A percentile compares a stretch with the other conserved stretches of the same genome.
Conservation (phyloP, 2,329 filamentous ascomycete species). For the Penicillium thymicola region DNA sequence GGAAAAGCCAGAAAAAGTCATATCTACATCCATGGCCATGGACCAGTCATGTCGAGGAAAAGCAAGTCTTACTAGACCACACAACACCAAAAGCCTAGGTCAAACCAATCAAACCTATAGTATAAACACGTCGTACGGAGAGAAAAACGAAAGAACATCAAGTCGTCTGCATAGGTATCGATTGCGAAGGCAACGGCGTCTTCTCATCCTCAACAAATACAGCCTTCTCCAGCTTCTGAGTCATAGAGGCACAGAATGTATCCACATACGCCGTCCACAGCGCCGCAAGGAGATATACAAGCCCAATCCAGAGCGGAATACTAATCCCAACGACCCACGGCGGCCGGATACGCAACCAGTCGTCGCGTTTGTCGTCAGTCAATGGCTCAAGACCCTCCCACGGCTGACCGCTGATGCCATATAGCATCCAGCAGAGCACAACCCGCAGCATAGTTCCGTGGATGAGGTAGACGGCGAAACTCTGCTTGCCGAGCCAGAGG, state of each 20-base stretch:
- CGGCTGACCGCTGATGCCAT: conserved; percentile 49
- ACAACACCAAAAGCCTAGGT: not conserved
- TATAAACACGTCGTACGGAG: not conserved
- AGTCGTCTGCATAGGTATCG: conserved; percentile 25
- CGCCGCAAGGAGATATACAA: conserved; percentile 48
- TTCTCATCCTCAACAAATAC: conserved; percentile 47
- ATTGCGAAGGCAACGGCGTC: conserved; percentile 17
- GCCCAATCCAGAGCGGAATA: conserved; percentile 45
- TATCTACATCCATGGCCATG: not conserved
- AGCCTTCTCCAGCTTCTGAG: conserved; percentile 46
- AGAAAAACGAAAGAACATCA: not conserved
- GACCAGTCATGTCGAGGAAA: not conserved
- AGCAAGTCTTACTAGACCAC: conserved; percentile 3
- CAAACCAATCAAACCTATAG: not conserved
- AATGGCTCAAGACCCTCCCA: conserved; percentile 32
- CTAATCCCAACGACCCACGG: conserved; percentile 40
- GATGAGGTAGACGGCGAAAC: conserved; percentile 55
- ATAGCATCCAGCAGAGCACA: conserved; percentile 52
- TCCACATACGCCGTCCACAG: conserved; percentile 54
- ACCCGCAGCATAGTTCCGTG: conserved; percentile 54
- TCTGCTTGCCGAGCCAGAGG: conserved; percentile 55
- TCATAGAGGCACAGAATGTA: conserved; percentile 47
- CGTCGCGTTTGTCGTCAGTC: conserved; percentile 18
- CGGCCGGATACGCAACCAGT: conserved; percentile 41
- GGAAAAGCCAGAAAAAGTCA: not conserved